Evolutionary conservation across 192 early-diverging fungal genomes (phyloP).

Genomic region (Phlyctochytrium planicorne): DNA sequence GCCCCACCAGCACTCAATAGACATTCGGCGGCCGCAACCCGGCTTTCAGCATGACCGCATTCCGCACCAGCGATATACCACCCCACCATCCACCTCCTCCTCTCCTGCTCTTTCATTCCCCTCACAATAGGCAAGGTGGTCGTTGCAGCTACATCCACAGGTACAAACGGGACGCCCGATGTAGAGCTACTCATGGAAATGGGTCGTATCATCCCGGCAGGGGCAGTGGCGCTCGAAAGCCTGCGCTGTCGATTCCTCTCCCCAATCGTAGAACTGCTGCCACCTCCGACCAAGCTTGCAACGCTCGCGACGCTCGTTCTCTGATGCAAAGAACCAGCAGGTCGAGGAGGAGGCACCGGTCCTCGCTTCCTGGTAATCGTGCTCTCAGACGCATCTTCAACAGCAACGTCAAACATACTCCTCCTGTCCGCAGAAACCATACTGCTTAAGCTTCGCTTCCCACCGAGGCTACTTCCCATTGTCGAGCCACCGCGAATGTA

Average conservation of each 20-base stretch:
- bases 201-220: neutral
- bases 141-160: too few species aligned
- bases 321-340: too few species aligned
- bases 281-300: neutral
- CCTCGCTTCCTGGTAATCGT: too few species aligned
- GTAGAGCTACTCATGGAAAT: neutral
- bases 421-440: neutral
- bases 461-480: neutral
- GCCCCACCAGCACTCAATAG: neutral
- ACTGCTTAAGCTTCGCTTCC: neutral
- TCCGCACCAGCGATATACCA: neutral
- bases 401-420: neutral
- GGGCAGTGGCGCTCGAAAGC: neutral
- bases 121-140: neutral
- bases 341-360: too few species aligned
- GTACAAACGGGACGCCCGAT: too few species aligned
- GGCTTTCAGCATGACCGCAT: neutral
- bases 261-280: too few species aligned
- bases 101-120: neutral
- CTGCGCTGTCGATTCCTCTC: neutral
- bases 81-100: neutral
- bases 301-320: neutral
- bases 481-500: neutral
- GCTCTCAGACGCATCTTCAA: too few species aligned
- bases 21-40: neutral